Evolutionary conservation across 78 protist genomes (phyloP), one percentile per base, ranked within the genome.

Genomic region (Kipferlia bialata): DNA sequence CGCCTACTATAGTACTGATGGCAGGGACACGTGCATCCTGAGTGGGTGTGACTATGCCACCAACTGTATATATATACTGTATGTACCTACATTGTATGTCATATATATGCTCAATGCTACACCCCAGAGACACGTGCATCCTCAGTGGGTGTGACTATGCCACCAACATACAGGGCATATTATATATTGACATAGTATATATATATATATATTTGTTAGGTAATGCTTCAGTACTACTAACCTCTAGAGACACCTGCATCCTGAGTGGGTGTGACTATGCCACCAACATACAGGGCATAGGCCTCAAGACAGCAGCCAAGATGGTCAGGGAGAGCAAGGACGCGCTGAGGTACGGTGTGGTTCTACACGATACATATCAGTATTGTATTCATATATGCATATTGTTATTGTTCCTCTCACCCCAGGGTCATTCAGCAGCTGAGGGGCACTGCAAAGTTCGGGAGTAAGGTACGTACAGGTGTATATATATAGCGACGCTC

Each of bases 221-320:
- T 53, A 24, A 53, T n/a, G 24, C 57, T 53, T 24, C 24, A 24
- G 24, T n/a, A 36, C 51, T 66, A 82, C 26, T 37, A 86, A 24
- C 75, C 53, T 32, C 32, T 86, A 54, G 68, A 58, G 76, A 70
- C 20, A 71, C 76, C 89, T 89, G 95, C 76, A 82, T 92, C 22
- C 64, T 92, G 5, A 38, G 90, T 0, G 98, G 98, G 20, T 94
- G 98, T 37, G 98, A 94, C 65, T 94, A 94, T 64, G 64, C 89
- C 20, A 78, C 84, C 0, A 79, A 91, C 0, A 2, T 87, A 0
- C n/a, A 55, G 0, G 90, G 94, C 18, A 65, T 92, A 48, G 98
- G 98, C 2, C 1, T 92, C 36, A 85, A 82, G 64, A 92, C 73
- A 31, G 91, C 98, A 1, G 54, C 66, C 64, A 32, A 60, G 33